These are phyloP conservation scores for Royoungia palumana DNA, from an alignment of 768 basidiomycete genomes.

Conservation along the genomic window DNA sequence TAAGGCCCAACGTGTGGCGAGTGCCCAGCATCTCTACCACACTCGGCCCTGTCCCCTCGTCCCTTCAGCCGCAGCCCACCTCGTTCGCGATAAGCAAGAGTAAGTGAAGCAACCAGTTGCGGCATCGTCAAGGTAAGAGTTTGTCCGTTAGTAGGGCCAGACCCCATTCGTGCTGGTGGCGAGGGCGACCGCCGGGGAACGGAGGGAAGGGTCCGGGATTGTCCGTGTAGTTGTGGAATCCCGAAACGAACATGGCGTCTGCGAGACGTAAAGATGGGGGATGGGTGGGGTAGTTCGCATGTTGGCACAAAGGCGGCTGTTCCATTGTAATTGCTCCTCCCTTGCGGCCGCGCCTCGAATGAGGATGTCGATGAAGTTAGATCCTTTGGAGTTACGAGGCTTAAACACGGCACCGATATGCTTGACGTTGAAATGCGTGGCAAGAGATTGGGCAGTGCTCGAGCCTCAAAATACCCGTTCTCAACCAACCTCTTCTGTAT, in stretches of 20 bases:
- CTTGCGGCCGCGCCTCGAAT: not conserved
- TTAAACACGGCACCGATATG: slow-evolving; percentile 22
- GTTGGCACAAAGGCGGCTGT: not conserved
- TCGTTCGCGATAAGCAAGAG: slow-evolving; percentile 25
- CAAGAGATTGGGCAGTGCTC: slow-evolving; percentile 15
- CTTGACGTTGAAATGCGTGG: slow-evolving; percentile 22
- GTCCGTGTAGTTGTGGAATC: slow-evolving; percentile 1
- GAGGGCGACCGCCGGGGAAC: slow-evolving; percentile 25
- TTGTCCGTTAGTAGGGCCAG: slow-evolving; percentile 3
- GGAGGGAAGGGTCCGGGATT: slow-evolving; percentile 1
- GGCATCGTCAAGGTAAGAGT: slow-evolving; percentile 27
- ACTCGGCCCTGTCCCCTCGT: slow-evolving; percentile 6
- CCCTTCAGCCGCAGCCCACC: slow-evolving; percentile 18
- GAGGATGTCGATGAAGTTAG: not conserved
- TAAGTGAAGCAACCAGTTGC: slow-evolving; percentile 31
- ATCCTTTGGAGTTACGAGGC: slow-evolving; percentile 9
- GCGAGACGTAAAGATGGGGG: not conserved
- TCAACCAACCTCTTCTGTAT: slow-evolving; percentile 32
- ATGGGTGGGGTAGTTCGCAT: not conserved
- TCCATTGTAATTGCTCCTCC: not conserved
- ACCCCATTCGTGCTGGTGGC: slow-evolving; percentile 17
- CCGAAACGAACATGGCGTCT: slow-evolving; percentile 27
- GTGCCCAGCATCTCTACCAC: slow-evolving; percentile 12
- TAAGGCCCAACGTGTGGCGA: slow-evolving; percentile 2
- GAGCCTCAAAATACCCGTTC: slow-evolving; percentile 30